A percentile compares a stretch with the other conserved stretches of the same genome.
phyloP scores from a whole-genome alignment of 176 grass and related monocot species.

The Triticum dicoccoides region DNA sequence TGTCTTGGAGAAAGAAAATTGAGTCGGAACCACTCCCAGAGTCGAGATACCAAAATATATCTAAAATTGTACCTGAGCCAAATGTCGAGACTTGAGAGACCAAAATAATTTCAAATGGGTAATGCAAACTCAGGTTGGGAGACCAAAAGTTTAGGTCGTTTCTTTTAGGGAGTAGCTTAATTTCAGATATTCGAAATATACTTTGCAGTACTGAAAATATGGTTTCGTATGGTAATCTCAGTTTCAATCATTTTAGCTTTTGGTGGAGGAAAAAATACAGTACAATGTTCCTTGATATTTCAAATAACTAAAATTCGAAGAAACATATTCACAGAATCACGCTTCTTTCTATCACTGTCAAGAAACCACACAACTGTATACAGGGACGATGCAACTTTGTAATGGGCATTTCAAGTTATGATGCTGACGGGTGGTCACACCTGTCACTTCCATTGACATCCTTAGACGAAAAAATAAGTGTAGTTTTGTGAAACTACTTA shows the following conservation, averaged over 20 bases:
- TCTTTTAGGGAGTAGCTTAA: background rate
- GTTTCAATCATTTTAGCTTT: background rate
- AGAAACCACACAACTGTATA: background rate
- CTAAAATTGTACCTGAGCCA: background rate
- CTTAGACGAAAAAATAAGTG: background rate
- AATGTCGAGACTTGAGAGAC: background rate
- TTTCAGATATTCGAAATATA: slow-evolving; percentile 11
- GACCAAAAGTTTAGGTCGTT: background rate
- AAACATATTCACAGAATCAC: background rate
- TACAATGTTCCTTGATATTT: background rate
- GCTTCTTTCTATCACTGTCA: background rate
- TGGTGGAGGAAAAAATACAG: background rate
- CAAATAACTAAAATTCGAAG: background rate
- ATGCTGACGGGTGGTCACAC: background rate
- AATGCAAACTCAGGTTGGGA: background rate
- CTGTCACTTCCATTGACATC: background rate
- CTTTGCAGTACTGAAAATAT: background rate
- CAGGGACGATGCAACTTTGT: background rate
- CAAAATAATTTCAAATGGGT: background rate
- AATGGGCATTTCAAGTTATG: background rate
- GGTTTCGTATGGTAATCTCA: background rate
- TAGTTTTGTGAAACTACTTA: background rate
- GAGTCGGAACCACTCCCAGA: background rate
- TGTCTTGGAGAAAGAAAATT: background rate
- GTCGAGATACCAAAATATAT: background rate